Evolutionary conservation across 306 rosid genomes (phyloP), one percentile per base, ranked within the genome.

Genomic region (Fragaria iinumae): DNA sequence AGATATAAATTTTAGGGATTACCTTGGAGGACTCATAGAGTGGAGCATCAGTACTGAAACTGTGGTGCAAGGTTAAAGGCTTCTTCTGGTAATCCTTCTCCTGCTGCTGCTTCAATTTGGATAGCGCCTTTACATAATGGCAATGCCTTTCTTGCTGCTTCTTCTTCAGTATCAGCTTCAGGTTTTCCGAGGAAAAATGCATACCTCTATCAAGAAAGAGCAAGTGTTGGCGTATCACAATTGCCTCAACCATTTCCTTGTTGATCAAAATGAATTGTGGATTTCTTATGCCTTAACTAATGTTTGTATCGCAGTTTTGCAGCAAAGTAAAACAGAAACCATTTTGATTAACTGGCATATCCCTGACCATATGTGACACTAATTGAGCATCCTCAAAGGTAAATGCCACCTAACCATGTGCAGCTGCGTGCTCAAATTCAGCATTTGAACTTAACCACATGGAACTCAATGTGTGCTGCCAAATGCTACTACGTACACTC

Each of bases 21-120:
- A 48, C 53, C 53, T 14, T 14, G 18, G 53, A 14, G 1, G 86
- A 64, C 39, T 87, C 91, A 65, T 50, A n/a, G n/a, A 87, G 6
- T 68, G 87, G 87, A 63, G 65, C 72, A 73, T 72, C 79, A 63
- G n/a, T 38, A 56, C 13, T 63, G 75, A 44, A 64, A 69, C 55
- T 80, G 41, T 38, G 74, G 44, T 64, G 36, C 77, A 80, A 75
- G 21, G n/a, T 50, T 50, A 17, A 17, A 50, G 21, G 56, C n/a
- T 50, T 50, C 77, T 65, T 81, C 55, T 78, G 41, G 49, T 29
- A 0, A 23, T 57, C 11, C 14, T 69, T 78, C 77, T 34, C 80
- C 39, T n/a, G n/a, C 12, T 55, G 62, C n/a, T 12, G 48, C 32
- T 36, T 38, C 18, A 36, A 13, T 11, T 56, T 73, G 11, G 57